These are phyloP conservation scores for Erodium maritimum DNA, from an alignment of 345 rosid species.

Conservation along the genomic window DNA sequence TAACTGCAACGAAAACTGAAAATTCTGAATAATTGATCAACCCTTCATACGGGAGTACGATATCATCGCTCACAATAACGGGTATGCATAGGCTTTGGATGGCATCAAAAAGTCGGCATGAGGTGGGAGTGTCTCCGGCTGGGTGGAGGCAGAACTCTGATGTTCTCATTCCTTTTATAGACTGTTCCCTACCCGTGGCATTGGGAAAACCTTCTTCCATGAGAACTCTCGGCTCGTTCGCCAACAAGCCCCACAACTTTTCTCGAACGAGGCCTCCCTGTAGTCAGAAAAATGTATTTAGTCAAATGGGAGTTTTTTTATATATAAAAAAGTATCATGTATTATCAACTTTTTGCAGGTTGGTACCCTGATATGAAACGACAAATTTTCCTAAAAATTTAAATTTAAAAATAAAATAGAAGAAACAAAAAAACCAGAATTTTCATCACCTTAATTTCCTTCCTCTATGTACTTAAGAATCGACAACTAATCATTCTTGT, in stretches of 20 bases:
- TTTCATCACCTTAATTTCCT: too few species aligned
- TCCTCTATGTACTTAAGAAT: too few species aligned
- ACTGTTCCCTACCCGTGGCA: conserved; percentile 83
- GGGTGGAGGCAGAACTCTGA: conserved; percentile 96
- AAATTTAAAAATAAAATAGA: too few species aligned
- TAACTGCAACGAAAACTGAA: conserved; percentile 58
- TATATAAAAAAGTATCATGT: too few species aligned
- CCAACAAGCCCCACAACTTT: conserved; percentile 78
- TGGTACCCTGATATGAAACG: too few species aligned
- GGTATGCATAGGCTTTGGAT: conserved; percentile 92
- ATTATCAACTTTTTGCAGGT: too few species aligned
- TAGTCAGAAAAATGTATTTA: neutral
- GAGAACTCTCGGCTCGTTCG: conserved; percentile 33
- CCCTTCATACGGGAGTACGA: conserved; percentile 92
- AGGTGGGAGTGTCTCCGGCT: conserved; percentile 94
- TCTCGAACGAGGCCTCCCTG: conserved; percentile 85
- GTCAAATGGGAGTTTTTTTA: too few species aligned
- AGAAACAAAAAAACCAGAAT: too few species aligned
- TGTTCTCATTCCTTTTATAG: conserved; percentile 79
- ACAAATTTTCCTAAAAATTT: too few species aligned
- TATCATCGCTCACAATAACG: conserved; percentile 70
- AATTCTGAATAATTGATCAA: conserved; percentile 61
- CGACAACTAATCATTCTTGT: too few species aligned
- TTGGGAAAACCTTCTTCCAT: conserved; percentile 99
- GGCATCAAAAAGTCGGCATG: conserved; percentile 93